These are phyloP conservation scores for Xerocomellus amylosporus DNA, from an alignment of 768 basidiomycete genomes.

Conservation along the genomic window DNA sequence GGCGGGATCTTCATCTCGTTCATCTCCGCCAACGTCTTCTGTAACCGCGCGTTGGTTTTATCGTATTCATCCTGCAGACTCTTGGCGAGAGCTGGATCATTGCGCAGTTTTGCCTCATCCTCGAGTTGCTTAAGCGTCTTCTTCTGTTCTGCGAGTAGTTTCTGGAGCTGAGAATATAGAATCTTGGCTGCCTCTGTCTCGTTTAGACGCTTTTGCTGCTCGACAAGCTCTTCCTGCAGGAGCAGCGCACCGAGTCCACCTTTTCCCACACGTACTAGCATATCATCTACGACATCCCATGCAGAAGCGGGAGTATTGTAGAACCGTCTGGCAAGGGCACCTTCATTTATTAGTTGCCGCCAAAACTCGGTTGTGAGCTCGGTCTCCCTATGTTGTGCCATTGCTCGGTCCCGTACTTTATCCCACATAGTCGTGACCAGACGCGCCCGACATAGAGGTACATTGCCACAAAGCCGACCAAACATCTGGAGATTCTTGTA, in stretches of 20 bases:
- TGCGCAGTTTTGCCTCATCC: conserved; percentile 13
- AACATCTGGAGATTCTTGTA: conserved; percentile 35
- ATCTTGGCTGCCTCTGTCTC: conserved; percentile 23
- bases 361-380: conserved; percentile 31
- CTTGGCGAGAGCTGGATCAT: conserved; percentile 8
- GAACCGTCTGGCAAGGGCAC: conserved; percentile 1
- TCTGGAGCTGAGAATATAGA: conserved; percentile 16
- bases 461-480: conserved; percentile 34
- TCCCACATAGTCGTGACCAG: too few relatives aligned
- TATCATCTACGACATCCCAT: neutral
- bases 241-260: neutral
- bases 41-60: conserved; percentile 1
- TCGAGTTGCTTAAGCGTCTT: conserved; percentile 12
- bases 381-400: conserved; percentile 15
- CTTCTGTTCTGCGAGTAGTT: conserved; percentile 16
- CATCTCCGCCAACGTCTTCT: conserved; percentile 23
- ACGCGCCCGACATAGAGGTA: neutral
- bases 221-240: conserved; percentile 18
- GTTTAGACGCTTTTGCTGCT: conserved; percentile 11
- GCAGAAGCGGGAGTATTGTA: neutral
- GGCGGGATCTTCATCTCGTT: conserved; percentile 17
- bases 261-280: neutral
- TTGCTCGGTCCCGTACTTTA: conserved; percentile 11
- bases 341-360: neutral
- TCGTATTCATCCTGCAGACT: conserved; percentile 13